phyloP scores from a whole-genome alignment of 2,329 filamentous ascomycete species.

The Botrytis fragariae region DNA sequence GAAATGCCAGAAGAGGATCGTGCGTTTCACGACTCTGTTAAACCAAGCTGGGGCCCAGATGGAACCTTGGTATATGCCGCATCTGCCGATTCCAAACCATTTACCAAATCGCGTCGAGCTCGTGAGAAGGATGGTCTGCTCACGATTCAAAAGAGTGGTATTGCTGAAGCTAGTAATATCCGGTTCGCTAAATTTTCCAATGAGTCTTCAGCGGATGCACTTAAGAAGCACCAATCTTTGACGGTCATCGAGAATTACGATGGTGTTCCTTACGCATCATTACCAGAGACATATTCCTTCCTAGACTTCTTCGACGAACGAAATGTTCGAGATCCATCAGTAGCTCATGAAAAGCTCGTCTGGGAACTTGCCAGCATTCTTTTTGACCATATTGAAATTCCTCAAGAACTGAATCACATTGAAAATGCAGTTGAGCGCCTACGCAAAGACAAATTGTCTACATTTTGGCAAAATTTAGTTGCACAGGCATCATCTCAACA shows the following conservation, averaged over 20 bases:
- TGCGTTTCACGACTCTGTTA: slow-evolving; percentile 68
- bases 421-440: slow-evolving; percentile 41
- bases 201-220: slow-evolving; percentile 55
- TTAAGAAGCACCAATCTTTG: slow-evolving; percentile 54
- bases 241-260: slow-evolving; percentile 54
- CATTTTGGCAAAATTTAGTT: slow-evolving; percentile 65
- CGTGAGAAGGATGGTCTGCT: slow-evolving; percentile 47
- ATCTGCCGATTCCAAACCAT: slow-evolving; percentile 41
- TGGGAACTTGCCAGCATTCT: slow-evolving; percentile 87
- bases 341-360: slow-evolving; percentile 66
- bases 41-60: slow-evolving; percentile 75
- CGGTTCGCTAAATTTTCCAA: slow-evolving; percentile 62
- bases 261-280: slow-evolving; percentile 58
- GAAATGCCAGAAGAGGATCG: slow-evolving; percentile 63
- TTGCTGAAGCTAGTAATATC: slow-evolving; percentile 63
- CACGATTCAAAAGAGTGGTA: slow-evolving; percentile 52
- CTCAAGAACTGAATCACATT: slow-evolving; percentile 42
- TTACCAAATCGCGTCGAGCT: slow-evolving; percentile 33
- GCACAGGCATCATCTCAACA: slow-evolving; percentile 55
- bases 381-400: slow-evolving; percentile 66
- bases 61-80: slow-evolving; percentile 68
- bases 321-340: slow-evolving; percentile 44
- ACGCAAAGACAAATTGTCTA: slow-evolving; percentile 64
- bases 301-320: slow-evolving; percentile 48
- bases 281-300: slow-evolving; percentile 49